Percentiles rank a stretch among this genome's conserved stretches.
Evolutionary conservation across 805 yeast species (phyloP).

Genomic region (Clavispora phyllophila): DNA sequence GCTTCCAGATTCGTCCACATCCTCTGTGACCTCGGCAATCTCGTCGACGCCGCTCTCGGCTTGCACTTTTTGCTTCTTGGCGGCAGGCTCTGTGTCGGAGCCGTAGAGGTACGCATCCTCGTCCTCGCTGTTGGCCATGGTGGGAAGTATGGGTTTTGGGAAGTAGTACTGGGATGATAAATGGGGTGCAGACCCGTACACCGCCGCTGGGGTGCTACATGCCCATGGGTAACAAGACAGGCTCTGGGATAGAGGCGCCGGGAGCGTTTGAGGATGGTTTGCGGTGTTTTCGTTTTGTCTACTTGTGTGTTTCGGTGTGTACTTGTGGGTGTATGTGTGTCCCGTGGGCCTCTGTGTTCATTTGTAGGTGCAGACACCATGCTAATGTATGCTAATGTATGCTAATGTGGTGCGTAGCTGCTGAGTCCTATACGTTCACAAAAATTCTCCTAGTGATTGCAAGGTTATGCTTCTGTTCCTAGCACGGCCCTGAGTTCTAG

Average conservation of each 20-base stretch:
- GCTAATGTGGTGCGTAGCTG: too few species aligned
- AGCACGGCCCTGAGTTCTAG: too few species aligned
- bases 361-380: too few species aligned
- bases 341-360: too few species aligned
- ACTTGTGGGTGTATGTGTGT: background rate
- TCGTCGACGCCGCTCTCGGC: slow-evolving; percentile 4
- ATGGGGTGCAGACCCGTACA: slow-evolving; percentile 1
- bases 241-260: too few species aligned
- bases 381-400: too few species aligned
- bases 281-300: background rate
- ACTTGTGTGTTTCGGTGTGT: background rate
- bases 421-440: too few species aligned
- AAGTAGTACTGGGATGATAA: background rate
- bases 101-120: slow-evolving; percentile 69
- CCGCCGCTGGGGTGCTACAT: background rate
- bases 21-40: slow-evolving; percentile 17
- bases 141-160: background rate
- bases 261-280: too few species aligned
- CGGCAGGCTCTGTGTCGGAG: slow-evolving; percentile 30
- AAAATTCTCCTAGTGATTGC: too few species aligned
- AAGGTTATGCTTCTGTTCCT: too few species aligned
- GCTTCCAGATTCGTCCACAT: slow-evolving; percentile 40
- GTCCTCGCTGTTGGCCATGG: slow-evolving; percentile 39
- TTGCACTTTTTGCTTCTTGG: slow-evolving; percentile 7
- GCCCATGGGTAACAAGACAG: too few species aligned